phyloP scores from a whole-genome alignment of 768 basidiomycete species.

The Lactarius tabidus region DNA sequence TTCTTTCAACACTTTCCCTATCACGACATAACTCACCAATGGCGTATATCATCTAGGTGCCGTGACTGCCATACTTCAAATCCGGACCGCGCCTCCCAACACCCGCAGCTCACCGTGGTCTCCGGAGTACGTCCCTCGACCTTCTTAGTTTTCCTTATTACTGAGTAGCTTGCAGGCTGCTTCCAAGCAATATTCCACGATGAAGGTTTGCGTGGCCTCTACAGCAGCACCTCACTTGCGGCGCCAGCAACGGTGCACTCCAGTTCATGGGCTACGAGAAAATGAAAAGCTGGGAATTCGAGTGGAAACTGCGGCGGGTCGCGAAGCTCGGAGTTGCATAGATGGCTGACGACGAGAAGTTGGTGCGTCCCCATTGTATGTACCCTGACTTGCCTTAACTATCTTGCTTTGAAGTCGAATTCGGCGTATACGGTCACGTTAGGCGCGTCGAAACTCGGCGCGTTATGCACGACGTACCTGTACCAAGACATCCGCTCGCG shows the following conservation, averaged over 20 bases:
- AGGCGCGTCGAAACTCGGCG: too few species aligned
- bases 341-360: constrained; percentile 62
- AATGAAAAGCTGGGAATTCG: constrained; percentile 92
- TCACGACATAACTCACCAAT: too few species aligned
- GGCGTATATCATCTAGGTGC: constrained; percentile 54
- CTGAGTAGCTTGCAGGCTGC: constrained; percentile 47
- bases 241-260: constrained; percentile 90
- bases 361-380: too few species aligned
- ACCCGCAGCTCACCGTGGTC: too few species aligned
- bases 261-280: constrained; percentile 97
- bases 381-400: too few species aligned
- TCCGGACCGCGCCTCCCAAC: constrained; percentile 80
- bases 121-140: background rate
- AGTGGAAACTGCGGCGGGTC: constrained; percentile 68
- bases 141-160: constrained; percentile 43
- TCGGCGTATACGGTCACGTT: too few species aligned
- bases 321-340: constrained; percentile 64
- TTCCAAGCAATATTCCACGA: constrained; percentile 67
- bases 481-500: too few species aligned
- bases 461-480: too few species aligned
- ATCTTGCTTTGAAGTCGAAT: too few species aligned
- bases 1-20: constrained; percentile 5
- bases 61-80: constrained; percentile 78
- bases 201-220: constrained; percentile 78
- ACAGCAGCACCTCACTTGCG: constrained; percentile 91